phyloP scores from a whole-genome alignment of 2,329 filamentous ascomycete species.

The Aspergillus ochraceoroseus region DNA sequence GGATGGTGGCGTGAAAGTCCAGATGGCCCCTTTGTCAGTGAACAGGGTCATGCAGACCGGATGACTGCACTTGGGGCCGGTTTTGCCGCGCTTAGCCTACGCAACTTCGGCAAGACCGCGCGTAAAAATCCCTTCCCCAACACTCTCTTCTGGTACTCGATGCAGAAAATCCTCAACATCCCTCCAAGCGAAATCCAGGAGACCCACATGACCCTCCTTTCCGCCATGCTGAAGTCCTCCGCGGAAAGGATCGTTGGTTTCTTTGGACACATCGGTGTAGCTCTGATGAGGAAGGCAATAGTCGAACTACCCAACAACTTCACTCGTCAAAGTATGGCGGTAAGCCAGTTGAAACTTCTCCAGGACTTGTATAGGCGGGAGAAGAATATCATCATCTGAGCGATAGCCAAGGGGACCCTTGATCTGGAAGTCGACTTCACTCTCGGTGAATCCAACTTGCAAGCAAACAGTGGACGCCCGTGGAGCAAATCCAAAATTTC shows the following conservation, averaged over 20 bases:
- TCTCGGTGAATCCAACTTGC: too few relatives aligned
- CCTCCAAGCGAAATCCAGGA: slow-evolving; percentile 63
- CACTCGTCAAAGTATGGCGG: slow-evolving; percentile 34
- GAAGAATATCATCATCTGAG: slow-evolving; percentile 37
- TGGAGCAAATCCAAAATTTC: too few relatives aligned
- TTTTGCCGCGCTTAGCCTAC: slow-evolving; percentile 74
- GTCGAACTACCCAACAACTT: slow-evolving; percentile 62
- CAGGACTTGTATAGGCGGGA: slow-evolving; percentile 37
- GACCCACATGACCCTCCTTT: slow-evolving; percentile 67
- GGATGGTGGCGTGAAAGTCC: slow-evolving; percentile 63
- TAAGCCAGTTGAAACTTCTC: slow-evolving; percentile 38
- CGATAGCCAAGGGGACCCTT: neutral
- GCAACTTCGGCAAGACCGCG: slow-evolving; percentile 69
- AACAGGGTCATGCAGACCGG: slow-evolving; percentile 71
- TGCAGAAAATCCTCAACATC: slow-evolving; percentile 73
- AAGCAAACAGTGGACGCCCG: too few relatives aligned
- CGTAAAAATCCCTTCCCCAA: slow-evolving; percentile 72
- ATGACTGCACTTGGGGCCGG: slow-evolving; percentile 81
- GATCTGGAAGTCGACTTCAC: too few relatives aligned
- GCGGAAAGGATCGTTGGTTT: slow-evolving; percentile 71
- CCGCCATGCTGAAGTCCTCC: slow-evolving; percentile 66
- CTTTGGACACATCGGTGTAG: slow-evolving; percentile 72
- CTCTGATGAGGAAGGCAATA: slow-evolving; percentile 63
- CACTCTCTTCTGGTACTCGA: slow-evolving; percentile 72
- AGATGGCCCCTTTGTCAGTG: slow-evolving; percentile 56